These are phyloP conservation scores for Avicennia marina DNA, from an alignment of 257 asterid genomes.

Conservation along the genomic window DNA sequence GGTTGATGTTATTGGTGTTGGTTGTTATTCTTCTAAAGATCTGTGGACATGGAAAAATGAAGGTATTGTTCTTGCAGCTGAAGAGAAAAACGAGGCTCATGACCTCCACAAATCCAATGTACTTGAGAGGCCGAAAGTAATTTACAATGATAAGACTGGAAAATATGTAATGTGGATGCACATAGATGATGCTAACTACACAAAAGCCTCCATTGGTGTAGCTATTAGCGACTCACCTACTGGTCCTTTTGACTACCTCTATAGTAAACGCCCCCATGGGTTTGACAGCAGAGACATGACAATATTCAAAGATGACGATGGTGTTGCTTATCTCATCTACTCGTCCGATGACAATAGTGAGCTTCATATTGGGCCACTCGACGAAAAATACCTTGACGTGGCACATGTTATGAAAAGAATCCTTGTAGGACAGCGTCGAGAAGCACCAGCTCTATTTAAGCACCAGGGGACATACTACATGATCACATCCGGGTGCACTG, in stretches of 20 bases:
- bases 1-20: slow-evolving; percentile 96
- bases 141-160: slow-evolving; percentile 60
- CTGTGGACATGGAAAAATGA: slow-evolving; percentile 95
- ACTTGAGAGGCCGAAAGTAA: slow-evolving; percentile 95
- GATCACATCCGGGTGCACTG: slow-evolving; percentile 96
- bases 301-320: slow-evolving; percentile 80
- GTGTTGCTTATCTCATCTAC: slow-evolving; percentile 71
- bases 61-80: slow-evolving; percentile 85
- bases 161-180: slow-evolving; percentile 99
- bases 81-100: slow-evolving; percentile 59
- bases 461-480: slow-evolving; percentile 78
- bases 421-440: slow-evolving; percentile 80
- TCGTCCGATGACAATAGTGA: slow-evolving; percentile 87
- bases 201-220: slow-evolving; percentile 82
- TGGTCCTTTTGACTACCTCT: slow-evolving; percentile 77
- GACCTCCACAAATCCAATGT: slow-evolving; percentile 84
- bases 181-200: slow-evolving; percentile 82
- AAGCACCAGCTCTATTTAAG: slow-evolving; percentile 95
- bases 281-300: slow-evolving; percentile 97
- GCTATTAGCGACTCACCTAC: slow-evolving; percentile 70
- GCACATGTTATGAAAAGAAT: slow-evolving; percentile 44
- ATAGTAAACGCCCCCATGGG: slow-evolving; percentile 82
- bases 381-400: slow-evolving; percentile 52
- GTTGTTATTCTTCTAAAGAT: slow-evolving; percentile 94
- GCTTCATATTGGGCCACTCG: slow-evolving; percentile 80